Base-by-base conservation (phyloP, 371 early-diverging fungal genomes). In the Quaeritorhiza haematococci region DNA sequence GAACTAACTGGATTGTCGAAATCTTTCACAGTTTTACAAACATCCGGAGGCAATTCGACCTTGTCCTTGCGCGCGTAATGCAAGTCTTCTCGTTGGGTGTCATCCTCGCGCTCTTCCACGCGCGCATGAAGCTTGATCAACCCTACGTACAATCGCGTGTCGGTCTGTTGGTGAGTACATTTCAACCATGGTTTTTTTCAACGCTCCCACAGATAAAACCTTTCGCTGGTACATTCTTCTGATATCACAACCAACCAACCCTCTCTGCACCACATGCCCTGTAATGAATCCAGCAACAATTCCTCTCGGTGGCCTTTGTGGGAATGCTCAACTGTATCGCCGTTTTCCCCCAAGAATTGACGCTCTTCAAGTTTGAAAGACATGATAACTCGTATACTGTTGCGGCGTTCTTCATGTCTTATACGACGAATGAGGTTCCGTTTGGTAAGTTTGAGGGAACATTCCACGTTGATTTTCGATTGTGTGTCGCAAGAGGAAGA, bases 241-340 rank as follows among this genome's bases (percentile, higher is more conserved):
- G n/a, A n/a, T n/a, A n/a, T n/a, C n/a, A n/a, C n/a, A n/a, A n/a
- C n/a, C n/a, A n/a, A n/a, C n/a, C n/a, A n/a, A n/a, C n/a, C n/a
- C n/a, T n/a, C n/a, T n/a, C n/a, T n/a, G n/a, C n/a, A n/a, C n/a
- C n/a, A n/a, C n/a, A n/a, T n/a, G n/a, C n/a, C n/a, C n/a, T n/a
- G n/a, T n/a, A n/a, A n/a, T n/a, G n/a, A n/a, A n/a, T 38, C 0
- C 42, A 66, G 69, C 74, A 71, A 56, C 62, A 71, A 53, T 41
- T 55, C 17, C 56, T 62, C 3, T 48, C 65, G n/a, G 44, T 66
- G 21, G 35, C 68, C 33, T 74, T 71, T 56, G 60, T 71, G 19
- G 74, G 71, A n/a, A 63, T 71, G 71, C 53, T 71, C 33, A 71
- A 66, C 46, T 69, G 66, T 45, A 30, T 74, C 3, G 51, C 67